These are phyloP conservation scores for Brassica incana DNA, from an alignment of 345 rosid species.

Conservation along the genomic window DNA sequence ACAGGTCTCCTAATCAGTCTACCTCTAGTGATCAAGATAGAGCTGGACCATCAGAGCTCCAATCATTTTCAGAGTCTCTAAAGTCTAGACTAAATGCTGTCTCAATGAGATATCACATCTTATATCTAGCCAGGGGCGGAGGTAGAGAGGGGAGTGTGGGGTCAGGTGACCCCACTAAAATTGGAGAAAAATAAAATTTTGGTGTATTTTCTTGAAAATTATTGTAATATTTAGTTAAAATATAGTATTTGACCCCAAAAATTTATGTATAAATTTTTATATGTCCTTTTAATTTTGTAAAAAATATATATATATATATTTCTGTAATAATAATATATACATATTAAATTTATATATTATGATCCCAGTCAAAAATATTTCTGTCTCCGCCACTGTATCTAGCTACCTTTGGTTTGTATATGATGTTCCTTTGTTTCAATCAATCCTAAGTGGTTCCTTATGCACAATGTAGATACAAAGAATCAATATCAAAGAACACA, in stretches of 20 bases:
- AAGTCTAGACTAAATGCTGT: slow-evolving; percentile 74
- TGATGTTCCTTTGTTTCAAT: background rate
- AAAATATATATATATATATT: too few species aligned
- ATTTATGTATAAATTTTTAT: too few species aligned
- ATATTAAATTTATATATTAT: too few species aligned
- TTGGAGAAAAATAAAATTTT: too few species aligned
- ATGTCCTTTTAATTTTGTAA: too few species aligned
- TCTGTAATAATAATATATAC: too few species aligned
- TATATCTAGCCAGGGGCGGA: background rate
- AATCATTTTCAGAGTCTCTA: slow-evolving; percentile 81
- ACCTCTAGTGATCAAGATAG: slow-evolving; percentile 67
- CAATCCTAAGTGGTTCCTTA: background rate
- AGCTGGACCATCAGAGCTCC: slow-evolving; percentile 88
- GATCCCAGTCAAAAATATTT: too few species aligned
- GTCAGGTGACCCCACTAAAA: too few species aligned
- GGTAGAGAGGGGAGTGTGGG: too few species aligned
- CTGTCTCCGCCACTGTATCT: background rate
- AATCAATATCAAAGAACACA: slow-evolving; percentile 90
- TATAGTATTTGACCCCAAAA: too few species aligned
- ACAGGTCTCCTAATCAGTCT: slow-evolving; percentile 53
- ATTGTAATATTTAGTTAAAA: too few species aligned
- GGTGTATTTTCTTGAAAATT: too few species aligned
- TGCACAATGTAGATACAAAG: slow-evolving; percentile 66
- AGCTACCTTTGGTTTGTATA: background rate
- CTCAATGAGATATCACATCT: slow-evolving; percentile 58